These are phyloP conservation scores for Candida piceae DNA, from an alignment of 805 yeast genomes.

Conservation along the genomic window DNA sequence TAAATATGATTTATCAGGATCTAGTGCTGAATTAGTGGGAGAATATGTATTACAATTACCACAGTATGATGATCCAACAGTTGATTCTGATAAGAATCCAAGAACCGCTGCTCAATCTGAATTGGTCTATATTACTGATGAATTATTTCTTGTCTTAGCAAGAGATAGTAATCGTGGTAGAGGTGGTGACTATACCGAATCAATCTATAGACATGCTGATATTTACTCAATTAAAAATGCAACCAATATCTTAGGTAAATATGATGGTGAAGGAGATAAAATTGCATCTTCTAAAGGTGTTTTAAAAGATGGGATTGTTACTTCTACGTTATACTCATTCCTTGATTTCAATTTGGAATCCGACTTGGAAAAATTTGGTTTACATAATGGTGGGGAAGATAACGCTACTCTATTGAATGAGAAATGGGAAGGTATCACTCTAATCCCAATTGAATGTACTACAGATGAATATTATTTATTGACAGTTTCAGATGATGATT, in stretches of 20 bases:
- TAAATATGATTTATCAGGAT: conserved; percentile 23
- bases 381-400: conserved; percentile 30
- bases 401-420: conserved; percentile 24
- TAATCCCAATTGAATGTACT: conserved; percentile 28
- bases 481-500: conserved; percentile 27
- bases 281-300: conserved; percentile 25
- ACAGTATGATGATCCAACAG: conserved; percentile 19
- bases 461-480: conserved; percentile 27
- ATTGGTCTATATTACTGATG: conserved; percentile 24
- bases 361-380: conserved; percentile 27
- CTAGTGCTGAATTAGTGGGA: conserved; percentile 18
- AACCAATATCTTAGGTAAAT: conserved; percentile 25
- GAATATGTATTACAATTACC: conserved; percentile 29
- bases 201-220: conserved; percentile 27
- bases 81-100: conserved; percentile 19
- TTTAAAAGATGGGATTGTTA: conserved; percentile 17
- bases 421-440: conserved; percentile 30
- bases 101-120: conserved; percentile 30
- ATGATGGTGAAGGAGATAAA: conserved; percentile 23
- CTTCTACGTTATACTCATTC: conserved; percentile 25
- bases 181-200: conserved; percentile 17
- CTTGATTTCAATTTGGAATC: conserved; percentile 22
- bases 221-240: conserved; percentile 26
- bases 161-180: conserved; percentile 27
- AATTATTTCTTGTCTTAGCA: conserved; percentile 25